A percentile compares a stretch with the other conserved stretches of the same genome.
phyloP scores from a whole-genome alignment of 345 rosid genomes.

The Barbarea vulgaris region DNA sequence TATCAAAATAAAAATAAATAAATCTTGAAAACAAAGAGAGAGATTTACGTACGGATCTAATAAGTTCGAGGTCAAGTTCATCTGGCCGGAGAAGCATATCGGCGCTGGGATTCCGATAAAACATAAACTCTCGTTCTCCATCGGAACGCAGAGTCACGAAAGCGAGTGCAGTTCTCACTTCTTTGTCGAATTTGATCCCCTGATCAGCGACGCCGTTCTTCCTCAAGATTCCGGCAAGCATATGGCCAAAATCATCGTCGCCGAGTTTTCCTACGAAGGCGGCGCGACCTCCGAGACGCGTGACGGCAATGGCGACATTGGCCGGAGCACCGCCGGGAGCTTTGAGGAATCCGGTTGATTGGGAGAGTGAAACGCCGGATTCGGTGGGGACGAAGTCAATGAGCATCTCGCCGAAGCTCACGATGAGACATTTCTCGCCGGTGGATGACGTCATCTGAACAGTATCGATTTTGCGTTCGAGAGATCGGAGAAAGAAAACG shows the following conservation, averaged over 20 bases:
- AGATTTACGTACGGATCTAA: slow-evolving; percentile 46
- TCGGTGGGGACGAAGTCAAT: slow-evolving; percentile 61
- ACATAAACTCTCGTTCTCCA: slow-evolving; percentile 72
- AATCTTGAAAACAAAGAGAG: slow-evolving; percentile 18
- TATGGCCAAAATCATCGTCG: slow-evolving; percentile 68
- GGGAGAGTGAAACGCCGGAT: slow-evolving; percentile 59
- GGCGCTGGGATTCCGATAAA: slow-evolving; percentile 70
- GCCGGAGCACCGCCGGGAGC: slow-evolving; percentile 73
- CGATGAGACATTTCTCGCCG: slow-evolving; percentile 42
- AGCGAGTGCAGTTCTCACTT: slow-evolving; percentile 70
- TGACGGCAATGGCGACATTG: slow-evolving; percentile 49
- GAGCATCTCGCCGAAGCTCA: slow-evolving; percentile 58
- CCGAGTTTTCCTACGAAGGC: slow-evolving; percentile 65
- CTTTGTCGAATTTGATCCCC: slow-evolving; percentile 56
- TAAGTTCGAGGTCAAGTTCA: slow-evolving; percentile 53
- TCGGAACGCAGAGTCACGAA: slow-evolving; percentile 59
- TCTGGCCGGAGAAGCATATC: slow-evolving; percentile 66
- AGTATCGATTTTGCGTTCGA: slow-evolving; percentile 16
- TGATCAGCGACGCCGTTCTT: slow-evolving; percentile 54
- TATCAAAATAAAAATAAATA: too few relatives aligned
- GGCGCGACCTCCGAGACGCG: slow-evolving; percentile 57
- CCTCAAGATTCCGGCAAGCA: slow-evolving; percentile 60
- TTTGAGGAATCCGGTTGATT: slow-evolving; percentile 52
- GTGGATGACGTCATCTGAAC: slow-evolving; percentile 41
- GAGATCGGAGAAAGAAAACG: slow-evolving; percentile 7